Evolutionary conservation across 164 flowering plant genomes (phyloP).

Genomic region (grape (Vitis vinifera)): DNA sequence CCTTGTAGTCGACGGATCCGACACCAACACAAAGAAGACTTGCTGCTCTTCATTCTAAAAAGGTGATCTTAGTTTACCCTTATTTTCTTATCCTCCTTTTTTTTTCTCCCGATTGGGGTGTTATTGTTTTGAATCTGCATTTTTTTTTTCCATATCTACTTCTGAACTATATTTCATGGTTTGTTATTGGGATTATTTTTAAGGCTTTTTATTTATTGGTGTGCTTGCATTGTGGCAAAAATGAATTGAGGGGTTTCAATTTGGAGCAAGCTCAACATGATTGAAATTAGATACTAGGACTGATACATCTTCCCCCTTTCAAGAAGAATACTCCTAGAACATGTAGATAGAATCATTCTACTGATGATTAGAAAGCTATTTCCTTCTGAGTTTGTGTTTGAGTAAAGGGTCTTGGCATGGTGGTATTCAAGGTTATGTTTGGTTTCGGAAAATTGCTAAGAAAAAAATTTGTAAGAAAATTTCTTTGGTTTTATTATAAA

Average conservation of each 20-base stretch:
- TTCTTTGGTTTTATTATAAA: no score
- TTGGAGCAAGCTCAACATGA: not conserved
- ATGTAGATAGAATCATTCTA: no score
- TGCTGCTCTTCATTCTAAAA: slow-evolving; percentile 48
- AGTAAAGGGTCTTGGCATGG: no score
- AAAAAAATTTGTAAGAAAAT: no score
- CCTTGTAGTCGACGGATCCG: slow-evolving; percentile 35
- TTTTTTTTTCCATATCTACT: not conserved
- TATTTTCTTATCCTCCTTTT: not conserved
- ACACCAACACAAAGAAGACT: slow-evolving; percentile 35
- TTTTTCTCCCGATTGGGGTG: not conserved
- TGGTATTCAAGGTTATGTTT: no score
- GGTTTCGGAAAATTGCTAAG: no score
- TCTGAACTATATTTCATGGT: not conserved
- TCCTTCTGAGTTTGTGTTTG: no score
- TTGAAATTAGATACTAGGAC: no score
- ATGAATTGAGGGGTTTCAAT: not conserved
- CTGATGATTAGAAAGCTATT: no score
- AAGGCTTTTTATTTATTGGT: not conserved
- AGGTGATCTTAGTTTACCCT: not conserved
- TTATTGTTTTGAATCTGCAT: not conserved
- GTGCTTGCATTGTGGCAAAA: not conserved
- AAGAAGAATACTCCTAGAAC: no score
- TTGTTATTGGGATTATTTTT: not conserved
- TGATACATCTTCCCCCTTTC: no score